Evolutionary conservation across 2,329 filamentous ascomycete genomes (phyloP).

Genomic region (Escovopsis sp.): DNA sequence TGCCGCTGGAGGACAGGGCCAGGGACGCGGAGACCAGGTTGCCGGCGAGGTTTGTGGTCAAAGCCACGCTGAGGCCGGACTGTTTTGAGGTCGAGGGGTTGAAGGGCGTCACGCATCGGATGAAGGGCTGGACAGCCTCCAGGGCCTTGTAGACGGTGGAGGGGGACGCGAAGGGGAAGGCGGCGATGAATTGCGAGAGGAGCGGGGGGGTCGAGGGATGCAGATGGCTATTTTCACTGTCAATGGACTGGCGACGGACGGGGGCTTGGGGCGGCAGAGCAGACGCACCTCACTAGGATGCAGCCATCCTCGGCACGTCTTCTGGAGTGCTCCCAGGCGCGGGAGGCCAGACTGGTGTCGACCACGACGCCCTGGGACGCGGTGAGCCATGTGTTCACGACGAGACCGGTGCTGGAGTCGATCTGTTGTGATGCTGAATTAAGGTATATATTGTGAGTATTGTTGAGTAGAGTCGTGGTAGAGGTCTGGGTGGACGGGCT

Average conservation of each 20-base stretch:
- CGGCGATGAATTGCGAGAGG: conserved; percentile 64
- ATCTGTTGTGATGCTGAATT: conserved; percentile 70
- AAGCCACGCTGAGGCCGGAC: conserved; percentile 63
- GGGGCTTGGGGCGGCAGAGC: not conserved
- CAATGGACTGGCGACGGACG: no score
- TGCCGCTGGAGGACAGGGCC: conserved; percentile 71
- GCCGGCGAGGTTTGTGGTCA: conserved; percentile 70
- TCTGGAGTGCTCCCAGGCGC: conserved; percentile 93
- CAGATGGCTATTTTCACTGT: conserved; percentile 47
- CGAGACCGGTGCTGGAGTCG: conserved; percentile 79
- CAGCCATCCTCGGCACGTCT: conserved; percentile 91
- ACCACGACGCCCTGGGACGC: conserved; percentile 62
- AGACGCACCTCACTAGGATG: conserved; percentile 66
- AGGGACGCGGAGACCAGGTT: conserved; percentile 62
- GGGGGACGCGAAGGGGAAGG: conserved; percentile 68
- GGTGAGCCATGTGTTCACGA: conserved; percentile 91
- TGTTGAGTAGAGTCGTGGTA: conserved; percentile 83
- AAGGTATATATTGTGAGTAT: conserved; percentile 78
- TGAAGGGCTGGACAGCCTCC: conserved; percentile 70
- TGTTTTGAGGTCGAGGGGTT: conserved; percentile 78
- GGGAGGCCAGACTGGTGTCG: conserved; percentile 60
- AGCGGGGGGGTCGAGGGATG: conserved; percentile 81
- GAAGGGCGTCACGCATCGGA: conserved; percentile 73
- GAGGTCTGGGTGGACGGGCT: conserved; percentile 70
- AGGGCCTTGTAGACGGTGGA: conserved; percentile 63